Conservation (phyloP, 2,329 filamentous ascomycete genomes). For the Aureobasidium uvarum region DNA sequence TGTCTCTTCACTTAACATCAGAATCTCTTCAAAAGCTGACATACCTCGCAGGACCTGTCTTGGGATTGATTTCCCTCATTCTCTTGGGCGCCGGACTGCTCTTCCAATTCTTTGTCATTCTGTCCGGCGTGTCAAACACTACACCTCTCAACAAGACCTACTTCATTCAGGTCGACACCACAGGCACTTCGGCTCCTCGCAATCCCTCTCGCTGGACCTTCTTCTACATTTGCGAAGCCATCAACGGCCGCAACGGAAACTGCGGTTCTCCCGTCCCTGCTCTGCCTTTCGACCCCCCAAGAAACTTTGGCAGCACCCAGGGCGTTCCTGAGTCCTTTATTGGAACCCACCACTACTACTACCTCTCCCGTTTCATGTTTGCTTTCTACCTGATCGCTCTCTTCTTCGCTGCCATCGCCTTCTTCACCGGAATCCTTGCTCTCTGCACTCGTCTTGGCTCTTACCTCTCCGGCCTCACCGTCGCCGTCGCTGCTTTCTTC, state of each 20-base stretch:
- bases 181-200: constrained; percentile 57
- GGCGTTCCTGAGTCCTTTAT: constrained; percentile 57
- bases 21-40: constrained; percentile 38
- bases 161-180: constrained; percentile 79
- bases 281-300: constrained; percentile 62
- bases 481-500: constrained; percentile 65
- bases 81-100: constrained; percentile 62
- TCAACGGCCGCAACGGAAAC: constrained; percentile 53
- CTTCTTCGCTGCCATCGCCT: constrained; percentile 69
- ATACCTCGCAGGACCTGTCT: constrained; percentile 39
- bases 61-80: constrained; percentile 59
- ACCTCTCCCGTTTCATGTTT: constrained; percentile 89
- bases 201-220: constrained; percentile 81
- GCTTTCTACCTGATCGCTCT: constrained; percentile 84
- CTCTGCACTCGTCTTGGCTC: constrained; percentile 69
- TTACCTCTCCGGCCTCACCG: constrained; percentile 61
- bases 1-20: constrained; percentile 34
- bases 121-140: constrained; percentile 56
- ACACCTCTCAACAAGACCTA: constrained; percentile 71
- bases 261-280: constrained; percentile 63
- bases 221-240: constrained; percentile 74
- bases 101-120: constrained; percentile 64
- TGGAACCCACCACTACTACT: constrained; percentile 67
- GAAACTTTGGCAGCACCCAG: constrained; percentile 59
- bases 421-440: constrained; percentile 67